phyloP scores from a whole-genome alignment of 768 basidiomycete genomes.

The Russula virescens region DNA sequence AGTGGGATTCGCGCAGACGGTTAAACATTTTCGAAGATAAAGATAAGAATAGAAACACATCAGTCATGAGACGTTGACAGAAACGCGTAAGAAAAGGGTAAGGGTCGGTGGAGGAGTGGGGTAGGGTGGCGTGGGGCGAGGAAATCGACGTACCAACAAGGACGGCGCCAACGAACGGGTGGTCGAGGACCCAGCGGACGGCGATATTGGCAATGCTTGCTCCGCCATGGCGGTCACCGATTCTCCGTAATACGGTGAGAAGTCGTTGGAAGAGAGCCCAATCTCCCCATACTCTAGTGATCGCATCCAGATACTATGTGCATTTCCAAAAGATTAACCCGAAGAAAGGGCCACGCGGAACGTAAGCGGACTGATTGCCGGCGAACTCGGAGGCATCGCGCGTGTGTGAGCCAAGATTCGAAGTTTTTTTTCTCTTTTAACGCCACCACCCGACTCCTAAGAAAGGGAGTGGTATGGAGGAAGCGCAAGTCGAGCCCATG shows the following conservation, averaged over 20 bases:
- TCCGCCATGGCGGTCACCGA: conserved; percentile 62
- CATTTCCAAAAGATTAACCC: background rate
- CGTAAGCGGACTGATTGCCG: too few relatives aligned
- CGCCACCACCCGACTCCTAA: too few relatives aligned
- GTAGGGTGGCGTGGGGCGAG: too few relatives aligned
- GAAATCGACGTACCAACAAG: conserved; percentile 51
- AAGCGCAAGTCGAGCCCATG: too few relatives aligned
- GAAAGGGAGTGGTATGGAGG: too few relatives aligned
- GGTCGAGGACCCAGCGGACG: conserved; percentile 79
- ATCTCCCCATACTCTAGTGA: conserved; percentile 69
- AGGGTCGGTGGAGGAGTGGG: background rate
- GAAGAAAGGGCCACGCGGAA: background rate
- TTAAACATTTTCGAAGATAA: background rate
- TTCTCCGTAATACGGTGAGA: conserved; percentile 48
- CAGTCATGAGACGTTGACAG: too few relatives aligned
- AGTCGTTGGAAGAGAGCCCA: conserved; percentile 74
- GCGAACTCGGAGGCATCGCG: too few relatives aligned
- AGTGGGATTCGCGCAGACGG: background rate
- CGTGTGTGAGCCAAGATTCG: too few relatives aligned
- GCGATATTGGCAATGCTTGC: conserved; percentile 73
- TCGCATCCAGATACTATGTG: conserved; percentile 75
- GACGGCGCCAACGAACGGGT: conserved; percentile 69
- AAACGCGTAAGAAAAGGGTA: background rate
- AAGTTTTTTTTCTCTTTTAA: too few relatives aligned
- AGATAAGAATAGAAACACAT: background rate